Conservation (phyloP, 1,284 basidiomycete genomes). For the Heterobasidion parviporum region DNA sequence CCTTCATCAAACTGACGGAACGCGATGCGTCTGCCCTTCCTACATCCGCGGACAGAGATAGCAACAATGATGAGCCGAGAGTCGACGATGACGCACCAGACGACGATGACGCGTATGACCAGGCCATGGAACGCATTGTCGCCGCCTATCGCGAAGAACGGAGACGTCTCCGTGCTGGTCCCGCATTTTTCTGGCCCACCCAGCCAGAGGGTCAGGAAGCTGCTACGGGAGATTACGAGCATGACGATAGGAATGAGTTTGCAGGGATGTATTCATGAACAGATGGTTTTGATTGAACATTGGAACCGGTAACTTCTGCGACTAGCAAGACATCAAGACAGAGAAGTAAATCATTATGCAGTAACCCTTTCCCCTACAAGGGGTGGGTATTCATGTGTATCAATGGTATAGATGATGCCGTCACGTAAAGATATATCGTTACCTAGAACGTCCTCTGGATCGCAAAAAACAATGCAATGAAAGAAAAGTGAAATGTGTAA, state of each 20-base stretch:
- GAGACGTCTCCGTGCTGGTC: not conserved
- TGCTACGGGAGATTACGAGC: not conserved
- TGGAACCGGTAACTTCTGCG: not conserved
- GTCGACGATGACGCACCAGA: not conserved
- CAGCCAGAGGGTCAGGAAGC: not conserved
- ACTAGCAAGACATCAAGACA: not conserved
- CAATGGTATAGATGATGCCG: not conserved
- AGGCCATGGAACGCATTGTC: slow-evolving; percentile 4
- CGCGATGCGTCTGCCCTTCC: not conserved
- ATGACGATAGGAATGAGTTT: slow-evolving; percentile 25
- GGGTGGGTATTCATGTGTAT: not conserved
- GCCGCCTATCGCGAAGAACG: slow-evolving; percentile 8
- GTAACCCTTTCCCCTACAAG: not conserved
- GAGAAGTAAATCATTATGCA: slow-evolving; percentile 1
- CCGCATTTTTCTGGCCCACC: not conserved
- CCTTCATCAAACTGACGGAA: slow-evolving; percentile 23
- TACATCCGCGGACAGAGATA: not conserved
- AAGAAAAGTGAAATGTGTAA: not conserved
- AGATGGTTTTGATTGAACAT: too few species aligned
- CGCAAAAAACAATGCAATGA: not conserved
- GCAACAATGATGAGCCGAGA: not conserved
- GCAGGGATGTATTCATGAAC: slow-evolving; percentile 16
- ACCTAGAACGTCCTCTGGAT: not conserved
- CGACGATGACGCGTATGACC: slow-evolving; percentile 2
- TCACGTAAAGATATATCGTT: not conserved